These are phyloP conservation scores for Neurospora sublineolata DNA, from an alignment of 495 filamentous ascomycete genomes.

Conservation along the genomic window DNA sequence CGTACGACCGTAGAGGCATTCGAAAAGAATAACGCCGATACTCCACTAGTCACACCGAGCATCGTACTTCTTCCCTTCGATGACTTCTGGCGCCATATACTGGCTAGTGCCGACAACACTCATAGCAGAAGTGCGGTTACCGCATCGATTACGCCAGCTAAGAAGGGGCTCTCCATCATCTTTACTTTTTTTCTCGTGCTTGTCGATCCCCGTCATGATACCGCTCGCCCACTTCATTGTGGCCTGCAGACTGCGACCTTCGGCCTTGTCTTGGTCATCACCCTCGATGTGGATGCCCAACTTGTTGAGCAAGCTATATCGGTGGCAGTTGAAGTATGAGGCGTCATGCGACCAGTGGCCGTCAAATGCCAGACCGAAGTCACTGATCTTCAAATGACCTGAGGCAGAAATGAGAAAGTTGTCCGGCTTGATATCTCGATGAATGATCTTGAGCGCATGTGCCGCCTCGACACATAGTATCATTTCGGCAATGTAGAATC, in stretches of 20 bases:
- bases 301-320: slow-evolving; percentile 62
- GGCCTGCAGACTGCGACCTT: slow-evolving; percentile 36
- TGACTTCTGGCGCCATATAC: slow-evolving; percentile 94
- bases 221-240: slow-evolving; percentile 36
- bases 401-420: slow-evolving; percentile 85
- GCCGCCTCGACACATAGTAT: slow-evolving; percentile 88
- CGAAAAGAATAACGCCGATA: slow-evolving; percentile 81
- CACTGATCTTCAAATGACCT: slow-evolving; percentile 87
- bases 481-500: slow-evolving; percentile 91
- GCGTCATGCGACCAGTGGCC: slow-evolving; percentile 91
- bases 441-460: slow-evolving; percentile 77
- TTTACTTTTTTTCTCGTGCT: slow-evolving; percentile 32
- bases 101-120: slow-evolving; percentile 94
- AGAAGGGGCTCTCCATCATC: slow-evolving; percentile 46
- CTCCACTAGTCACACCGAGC: slow-evolving; percentile 96
- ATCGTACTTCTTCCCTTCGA: slow-evolving; percentile 74
- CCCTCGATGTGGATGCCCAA: slow-evolving; percentile 65
- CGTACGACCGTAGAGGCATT: slow-evolving; percentile 86
- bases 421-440: slow-evolving; percentile 92
- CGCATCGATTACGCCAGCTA: slow-evolving; percentile 65
- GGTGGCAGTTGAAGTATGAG: slow-evolving; percentile 68
- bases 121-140: slow-evolving; percentile 61
- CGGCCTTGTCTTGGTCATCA: slow-evolving; percentile 58
- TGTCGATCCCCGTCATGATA: slow-evolving; percentile 36
- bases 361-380: slow-evolving; percentile 90